Percentiles rank a stretch among this genome's conserved stretches.
These are phyloP conservation scores for Dactylellina cionopaga DNA, from an alignment of 2,329 filamentous ascomycete genomes.

Conservation along the genomic window DNA sequence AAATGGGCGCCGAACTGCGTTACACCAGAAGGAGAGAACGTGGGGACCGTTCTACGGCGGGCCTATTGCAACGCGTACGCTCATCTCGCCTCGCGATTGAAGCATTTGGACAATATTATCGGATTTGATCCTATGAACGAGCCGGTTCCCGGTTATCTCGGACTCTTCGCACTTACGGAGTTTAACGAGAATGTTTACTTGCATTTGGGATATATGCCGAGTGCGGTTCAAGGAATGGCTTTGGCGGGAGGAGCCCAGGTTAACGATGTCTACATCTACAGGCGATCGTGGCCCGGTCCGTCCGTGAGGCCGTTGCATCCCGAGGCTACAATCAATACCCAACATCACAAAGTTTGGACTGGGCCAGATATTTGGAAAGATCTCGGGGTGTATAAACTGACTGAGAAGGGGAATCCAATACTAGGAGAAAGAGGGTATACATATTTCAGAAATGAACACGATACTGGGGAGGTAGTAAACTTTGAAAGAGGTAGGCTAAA, in stretches of 20 bases:
- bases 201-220: constrained; percentile 62
- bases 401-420: constrained; percentile 59
- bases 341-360: constrained; percentile 58
- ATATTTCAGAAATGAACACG: constrained; percentile 62
- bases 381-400: constrained; percentile 59
- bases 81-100: constrained; percentile 75
- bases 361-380: constrained; percentile 60
- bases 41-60: constrained; percentile 89
- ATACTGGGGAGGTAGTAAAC: constrained; percentile 60
- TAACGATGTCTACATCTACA: constrained; percentile 60
- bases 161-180: constrained; percentile 60
- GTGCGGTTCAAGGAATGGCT: constrained; percentile 61
- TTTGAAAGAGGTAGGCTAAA: constrained; percentile 59
- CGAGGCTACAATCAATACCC: constrained; percentile 60
- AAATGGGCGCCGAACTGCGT: constrained; percentile 84
- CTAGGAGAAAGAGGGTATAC: constrained; percentile 56
- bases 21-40: constrained; percentile 79
- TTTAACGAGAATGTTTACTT: constrained; percentile 64
- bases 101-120: constrained; percentile 56
- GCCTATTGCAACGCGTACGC: constrained; percentile 84
- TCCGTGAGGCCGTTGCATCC: constrained; percentile 60
- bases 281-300: constrained; percentile 62
- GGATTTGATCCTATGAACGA: constrained; percentile 64
- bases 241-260: constrained; percentile 62
- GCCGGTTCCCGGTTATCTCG: constrained; percentile 62